Conservation (phyloP, 2,329 filamentous ascomycete genomes). For the Rutstroemia sp. region DNA sequence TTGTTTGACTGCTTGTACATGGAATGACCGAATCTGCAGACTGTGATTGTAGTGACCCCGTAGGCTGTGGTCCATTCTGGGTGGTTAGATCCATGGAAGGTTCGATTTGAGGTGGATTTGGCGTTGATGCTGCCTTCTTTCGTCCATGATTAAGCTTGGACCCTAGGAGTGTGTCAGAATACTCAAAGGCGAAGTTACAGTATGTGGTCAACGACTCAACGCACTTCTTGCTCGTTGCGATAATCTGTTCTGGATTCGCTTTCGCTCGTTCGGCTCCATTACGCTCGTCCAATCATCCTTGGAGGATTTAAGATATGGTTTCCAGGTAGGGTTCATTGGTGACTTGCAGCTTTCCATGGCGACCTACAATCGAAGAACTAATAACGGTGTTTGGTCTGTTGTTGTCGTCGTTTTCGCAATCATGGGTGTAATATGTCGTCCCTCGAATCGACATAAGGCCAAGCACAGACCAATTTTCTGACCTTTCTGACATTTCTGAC, state of each 20-base stretch:
- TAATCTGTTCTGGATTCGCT: conserved; percentile 22
- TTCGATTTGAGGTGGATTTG: conserved; percentile 1
- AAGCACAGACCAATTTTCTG: neutral
- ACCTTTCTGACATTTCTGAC: conserved; percentile 3
- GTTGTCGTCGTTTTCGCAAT: neutral
- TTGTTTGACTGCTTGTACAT: conserved; percentile 1
- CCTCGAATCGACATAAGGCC: neutral
- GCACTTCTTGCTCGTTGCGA: conserved; percentile 24
- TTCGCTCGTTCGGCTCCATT: conserved; percentile 25
- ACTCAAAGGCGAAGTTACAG: neutral
- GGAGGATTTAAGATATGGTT: conserved; percentile 14
- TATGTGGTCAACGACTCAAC: neutral
- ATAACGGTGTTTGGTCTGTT: neutral
- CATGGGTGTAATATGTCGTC: neutral
- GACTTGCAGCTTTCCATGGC: too few relatives aligned
- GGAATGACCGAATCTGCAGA: neutral
- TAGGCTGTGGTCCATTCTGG: conserved; percentile 1
- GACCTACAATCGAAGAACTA: neutral
- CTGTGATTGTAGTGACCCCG: neutral
- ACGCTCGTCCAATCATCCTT: conserved; percentile 31
- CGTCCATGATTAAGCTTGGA: conserved; percentile 10
- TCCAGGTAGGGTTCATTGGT: conserved; percentile 13
- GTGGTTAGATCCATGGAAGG: neutral
- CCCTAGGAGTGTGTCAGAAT: conserved; percentile 9
- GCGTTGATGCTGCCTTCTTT: neutral